A percentile compares a stretch with the other conserved stretches of the same genome.
Evolutionary conservation across 139 green algal species (phyloP).

Genomic region (Asterochloris sp.): DNA sequence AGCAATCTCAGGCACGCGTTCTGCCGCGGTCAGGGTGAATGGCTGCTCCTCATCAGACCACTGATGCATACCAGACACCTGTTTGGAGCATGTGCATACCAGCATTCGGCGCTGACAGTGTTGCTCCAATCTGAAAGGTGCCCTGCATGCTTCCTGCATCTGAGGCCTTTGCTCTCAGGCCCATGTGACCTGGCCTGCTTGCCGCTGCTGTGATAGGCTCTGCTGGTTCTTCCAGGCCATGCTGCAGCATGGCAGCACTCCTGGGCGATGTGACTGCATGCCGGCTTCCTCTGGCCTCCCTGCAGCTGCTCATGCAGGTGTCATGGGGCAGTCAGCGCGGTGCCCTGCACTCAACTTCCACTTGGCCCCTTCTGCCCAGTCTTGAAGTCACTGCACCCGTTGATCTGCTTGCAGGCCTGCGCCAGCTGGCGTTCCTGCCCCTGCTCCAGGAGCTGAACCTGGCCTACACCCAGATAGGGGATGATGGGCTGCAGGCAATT

Average conservation of each 20-base stretch:
- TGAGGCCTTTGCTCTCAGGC: too few relatives aligned
- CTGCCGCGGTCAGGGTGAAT: too few relatives aligned
- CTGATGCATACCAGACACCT: too few relatives aligned
- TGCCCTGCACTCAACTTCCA: neutral
- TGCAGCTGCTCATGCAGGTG: neutral
- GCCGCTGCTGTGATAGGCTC: neutral
- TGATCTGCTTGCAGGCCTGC: slow-evolving; percentile 30
- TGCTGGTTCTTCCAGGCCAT: neutral
- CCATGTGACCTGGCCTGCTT: too few relatives aligned
- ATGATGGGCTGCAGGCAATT: slow-evolving; percentile 17
- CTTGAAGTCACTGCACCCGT: neutral
- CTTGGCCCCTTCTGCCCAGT: neutral
- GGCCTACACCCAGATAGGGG: slow-evolving; percentile 28
- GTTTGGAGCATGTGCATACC: too few relatives aligned
- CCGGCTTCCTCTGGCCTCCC: neutral
- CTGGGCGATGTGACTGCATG: too few relatives aligned
- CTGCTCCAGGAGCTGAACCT: slow-evolving; percentile 34
- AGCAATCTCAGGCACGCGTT: too few relatives aligned
- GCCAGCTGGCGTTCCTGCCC: slow-evolving; percentile 15
- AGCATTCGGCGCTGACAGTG: too few relatives aligned
- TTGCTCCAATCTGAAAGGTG: too few relatives aligned
- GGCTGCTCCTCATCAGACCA: too few relatives aligned
- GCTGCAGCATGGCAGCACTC: neutral
- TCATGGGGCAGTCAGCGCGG: neutral
- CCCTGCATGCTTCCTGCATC: too few relatives aligned